Percentiles rank a stretch among this genome's conserved stretches.
phyloP scores from a whole-genome alignment of 768 basidiomycete species.

The Phylloporus sp. region DNA sequence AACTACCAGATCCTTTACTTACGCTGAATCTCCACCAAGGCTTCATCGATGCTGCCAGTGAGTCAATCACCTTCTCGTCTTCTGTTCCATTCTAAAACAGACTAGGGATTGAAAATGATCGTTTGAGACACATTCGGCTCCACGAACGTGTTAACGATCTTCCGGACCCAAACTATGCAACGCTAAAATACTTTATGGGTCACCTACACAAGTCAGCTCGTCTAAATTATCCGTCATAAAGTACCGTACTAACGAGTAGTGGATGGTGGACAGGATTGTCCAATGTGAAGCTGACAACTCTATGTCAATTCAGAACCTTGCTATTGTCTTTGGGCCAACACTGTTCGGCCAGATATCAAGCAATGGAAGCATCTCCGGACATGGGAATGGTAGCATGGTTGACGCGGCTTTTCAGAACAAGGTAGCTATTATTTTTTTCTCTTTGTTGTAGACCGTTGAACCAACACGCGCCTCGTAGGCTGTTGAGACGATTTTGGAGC shows the following conservation, averaged over 20 bases:
- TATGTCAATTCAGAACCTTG: constrained; percentile 90
- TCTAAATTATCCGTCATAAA: not conserved
- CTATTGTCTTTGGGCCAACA: constrained; percentile 98
- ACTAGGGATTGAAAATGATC: constrained; percentile 87
- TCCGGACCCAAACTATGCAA: constrained; percentile 98
- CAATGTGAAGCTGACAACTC: constrained; percentile 75
- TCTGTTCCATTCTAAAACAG: not conserved
- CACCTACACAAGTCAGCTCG: constrained; percentile 78
- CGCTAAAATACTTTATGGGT: constrained; percentile 91
- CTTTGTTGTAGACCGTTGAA: not conserved
- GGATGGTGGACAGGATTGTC: constrained; percentile 52
- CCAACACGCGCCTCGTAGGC: constrained; percentile 48
- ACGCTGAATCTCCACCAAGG: constrained; percentile 82
- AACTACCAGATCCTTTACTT: constrained; percentile 90
- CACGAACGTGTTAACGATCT: constrained; percentile 98
- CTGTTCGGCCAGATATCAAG: constrained; percentile 72
- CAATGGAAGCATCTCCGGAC: constrained; percentile 40
- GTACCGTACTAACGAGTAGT: constrained; percentile 6
- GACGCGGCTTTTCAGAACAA: constrained; percentile 72
- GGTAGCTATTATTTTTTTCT: constrained; percentile 34
- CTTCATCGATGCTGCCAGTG: constrained; percentile 94
- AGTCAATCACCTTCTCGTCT: constrained; percentile 29
- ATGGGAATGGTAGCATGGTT: constrained; percentile 54
- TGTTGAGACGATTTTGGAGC: constrained; percentile 90
- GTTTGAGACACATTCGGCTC: constrained; percentile 89